phyloP scores from a whole-genome alignment of 177 flowering plant species.

The Vitis hybrid region DNA sequence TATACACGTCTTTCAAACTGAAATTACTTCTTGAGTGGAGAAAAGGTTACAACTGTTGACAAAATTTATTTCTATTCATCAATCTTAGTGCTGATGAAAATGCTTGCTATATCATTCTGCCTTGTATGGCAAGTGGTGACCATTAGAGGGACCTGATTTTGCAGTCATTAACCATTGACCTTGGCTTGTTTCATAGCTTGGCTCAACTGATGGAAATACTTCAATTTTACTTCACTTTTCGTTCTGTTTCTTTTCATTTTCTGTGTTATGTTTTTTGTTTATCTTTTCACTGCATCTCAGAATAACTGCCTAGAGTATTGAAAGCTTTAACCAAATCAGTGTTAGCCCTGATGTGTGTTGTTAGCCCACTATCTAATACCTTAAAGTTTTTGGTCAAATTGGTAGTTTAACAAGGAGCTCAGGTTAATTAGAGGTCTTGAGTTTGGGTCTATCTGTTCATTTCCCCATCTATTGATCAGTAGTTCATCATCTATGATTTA shows the following conservation, averaged over 20 bases:
- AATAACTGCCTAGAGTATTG: background rate
- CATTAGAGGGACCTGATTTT: background rate
- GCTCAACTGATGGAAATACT: background rate
- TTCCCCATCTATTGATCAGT: no score
- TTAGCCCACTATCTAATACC: background rate
- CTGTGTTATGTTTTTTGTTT: background rate
- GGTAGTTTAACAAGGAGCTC: no score
- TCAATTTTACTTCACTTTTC: background rate
- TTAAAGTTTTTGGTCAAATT: background rate
- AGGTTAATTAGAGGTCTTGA: no score
- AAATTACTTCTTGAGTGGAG: background rate
- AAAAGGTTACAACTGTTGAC: background rate
- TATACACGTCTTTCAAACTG: background rate
- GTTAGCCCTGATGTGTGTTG: background rate
- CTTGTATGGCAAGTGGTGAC: background rate
- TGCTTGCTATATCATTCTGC: background rate
- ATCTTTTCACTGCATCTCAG: background rate
- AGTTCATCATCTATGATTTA: no score
- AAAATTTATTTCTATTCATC: background rate
- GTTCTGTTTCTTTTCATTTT: no score
- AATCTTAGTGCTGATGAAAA: background rate
- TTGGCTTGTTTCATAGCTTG: background rate
- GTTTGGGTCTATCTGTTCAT: no score
- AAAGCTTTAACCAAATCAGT: background rate
- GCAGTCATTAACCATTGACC: background rate